Evolutionary conservation across 306 rosid species (phyloP).

Genomic region (Trichosanthes truncata): DNA sequence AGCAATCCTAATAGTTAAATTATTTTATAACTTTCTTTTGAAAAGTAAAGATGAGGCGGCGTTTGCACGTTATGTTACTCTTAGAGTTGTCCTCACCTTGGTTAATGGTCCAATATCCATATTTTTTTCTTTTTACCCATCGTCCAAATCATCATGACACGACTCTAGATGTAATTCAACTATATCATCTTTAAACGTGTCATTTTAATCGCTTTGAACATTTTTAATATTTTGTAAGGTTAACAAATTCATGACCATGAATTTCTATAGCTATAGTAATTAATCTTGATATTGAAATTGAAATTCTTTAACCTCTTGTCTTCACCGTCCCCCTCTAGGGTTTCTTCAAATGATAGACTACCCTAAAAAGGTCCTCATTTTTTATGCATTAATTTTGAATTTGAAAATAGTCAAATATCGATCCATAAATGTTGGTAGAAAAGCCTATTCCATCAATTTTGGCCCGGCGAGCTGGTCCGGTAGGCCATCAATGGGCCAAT

Average conservation of each 20-base stretch:
- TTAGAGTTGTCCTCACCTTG: background rate
- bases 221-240: background rate
- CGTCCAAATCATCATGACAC: background rate
- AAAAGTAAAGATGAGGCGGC: background rate
- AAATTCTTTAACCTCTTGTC: background rate
- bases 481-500: no score
- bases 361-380: background rate
- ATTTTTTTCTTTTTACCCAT: background rate
- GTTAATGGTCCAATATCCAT: background rate
- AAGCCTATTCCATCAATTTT: background rate
- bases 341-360: no score
- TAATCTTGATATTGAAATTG: background rate
- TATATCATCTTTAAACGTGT: background rate
- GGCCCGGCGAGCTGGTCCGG: background rate
- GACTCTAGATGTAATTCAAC: background rate
- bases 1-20: background rate
- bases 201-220: background rate
- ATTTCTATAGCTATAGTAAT: background rate
- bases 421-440: background rate
- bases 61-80: background rate
- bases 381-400: no score
- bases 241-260: background rate
- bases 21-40: background rate
- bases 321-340: background rate
- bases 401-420: background rate